Evolutionary conservation across 371 early-diverging fungal species (phyloP), one percentile per base, ranked within the genome.

Genomic region (Saksenaea vasiformis): DNA sequence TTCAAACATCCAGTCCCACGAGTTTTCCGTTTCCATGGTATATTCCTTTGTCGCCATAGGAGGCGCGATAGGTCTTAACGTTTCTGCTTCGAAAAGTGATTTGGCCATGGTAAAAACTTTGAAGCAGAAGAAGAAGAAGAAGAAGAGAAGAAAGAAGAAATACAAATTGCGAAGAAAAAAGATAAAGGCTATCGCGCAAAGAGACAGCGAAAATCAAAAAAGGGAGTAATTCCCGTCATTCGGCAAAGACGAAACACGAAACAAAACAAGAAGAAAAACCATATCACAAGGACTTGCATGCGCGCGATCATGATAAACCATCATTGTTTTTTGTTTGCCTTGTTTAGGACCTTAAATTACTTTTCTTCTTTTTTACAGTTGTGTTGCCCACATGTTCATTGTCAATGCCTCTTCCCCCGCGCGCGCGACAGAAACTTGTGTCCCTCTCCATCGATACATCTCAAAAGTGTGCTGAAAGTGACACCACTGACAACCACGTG

Each of bases 161-260:
- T 8, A n/a, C n/a, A n/a, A n/a, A n/a, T n/a, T n/a, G n/a, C n/a
- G n/a, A 47, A 22, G n/a, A 5, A 9, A 47, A 47, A 41, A 17
- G 43, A 17, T n/a, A 17, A 17, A 17, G 51, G 22, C 17, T 8
- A 47, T 47, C 51, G 51, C 51, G 51, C 51, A 22, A n/a, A n/a
- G n/a, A 47, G 51, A 47, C 3, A 22, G 31, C 2, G 24, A 5
- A 47, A 22, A 7, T 47, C 51, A 47, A 47, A 47, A 47, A 47
- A 22, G 51, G 51, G 31, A 31, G 22, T 22, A 47, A 47, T 47
- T 17, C 51, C 51, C 51, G 51, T 47, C 51, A 47, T 47, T 47
- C 51, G 51, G 51, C 51, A 47, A 47, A 47, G 51, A 47, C 51
- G 51, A 47, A 47, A 47, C 51, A 47, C 51, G 22, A 47, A n/a